Conservation (phyloP, 169 alveolate genomes). For the Cryptosporidium viatorum region DNA sequence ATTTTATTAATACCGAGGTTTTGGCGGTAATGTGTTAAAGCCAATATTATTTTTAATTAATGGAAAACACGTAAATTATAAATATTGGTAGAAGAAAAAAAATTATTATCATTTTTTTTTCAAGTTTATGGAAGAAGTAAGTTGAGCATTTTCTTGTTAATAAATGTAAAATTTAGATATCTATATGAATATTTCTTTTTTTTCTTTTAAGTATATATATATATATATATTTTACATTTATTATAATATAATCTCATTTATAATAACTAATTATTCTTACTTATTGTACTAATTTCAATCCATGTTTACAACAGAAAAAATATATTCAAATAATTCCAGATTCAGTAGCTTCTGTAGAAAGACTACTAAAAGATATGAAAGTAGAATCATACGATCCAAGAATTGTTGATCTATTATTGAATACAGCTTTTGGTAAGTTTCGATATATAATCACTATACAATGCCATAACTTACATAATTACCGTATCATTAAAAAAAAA, state of each 20-base stretch:
- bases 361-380: constrained; percentile 37
- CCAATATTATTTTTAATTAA: not conserved
- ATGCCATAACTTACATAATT: too few relatives aligned
- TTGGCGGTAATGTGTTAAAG: not conserved
- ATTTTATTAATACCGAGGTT: not conserved
- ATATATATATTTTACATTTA: too few relatives aligned
- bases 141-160: not conserved
- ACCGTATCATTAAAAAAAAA: not conserved
- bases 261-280: not conserved
- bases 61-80: not conserved
- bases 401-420: constrained; percentile 22
- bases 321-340: constrained; percentile 43
- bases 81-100: not conserved
- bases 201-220: not conserved
- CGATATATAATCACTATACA: too few relatives aligned
- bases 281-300: not conserved
- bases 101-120: not conserved
- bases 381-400: constrained; percentile 43
- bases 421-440: constrained; percentile 62
- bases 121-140: not conserved
- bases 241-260: too few relatives aligned
- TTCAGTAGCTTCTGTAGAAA: constrained; percentile 30
- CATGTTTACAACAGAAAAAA: constrained; percentile 1
- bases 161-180: not conserved
- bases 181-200: not conserved